Base-by-base conservation (phyloP, 306 rosid species). In the Herpetospermum pedunculosum region DNA sequence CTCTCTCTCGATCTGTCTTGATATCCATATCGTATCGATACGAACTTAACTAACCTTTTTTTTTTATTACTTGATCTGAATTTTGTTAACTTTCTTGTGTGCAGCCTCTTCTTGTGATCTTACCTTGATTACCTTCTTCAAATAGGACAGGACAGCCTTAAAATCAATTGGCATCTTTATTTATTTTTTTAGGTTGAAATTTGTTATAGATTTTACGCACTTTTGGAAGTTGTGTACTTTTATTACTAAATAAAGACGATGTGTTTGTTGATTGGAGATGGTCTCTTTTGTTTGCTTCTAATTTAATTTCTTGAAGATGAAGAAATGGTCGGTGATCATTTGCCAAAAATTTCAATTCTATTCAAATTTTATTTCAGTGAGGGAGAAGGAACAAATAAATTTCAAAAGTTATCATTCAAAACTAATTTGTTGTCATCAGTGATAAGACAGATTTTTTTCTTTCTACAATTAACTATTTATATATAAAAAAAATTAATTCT, bases 51-150 rank as follows among this genome's bases (percentile, higher is more conserved):
- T 21, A 0, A 0, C 10, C 3, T 25, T 16, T 14, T 47, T 12
- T 4, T 35, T 18, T 49, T 49, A 18, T 41, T 41, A 21, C 19
- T 14, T 71, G 4, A 28, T 74, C 77, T 74, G 16, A 73, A 74
- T 25, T 35, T 4, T 25, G 9, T 1, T 14, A 25, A 6, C 25
- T 18, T 49, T 63, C 16, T 47, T n/a, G 2, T 32, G 63, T 49
- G 78, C 78, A 76, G 78, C 78, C 78, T 47, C 78, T 76, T 43
- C 44, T 76, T 63, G 78, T 63, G 73, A 76, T 76, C 26, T 73
- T 40, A n/a, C 78, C 78, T 46, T 76, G 73, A 76, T 29, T 32
- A 19, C 15, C 50, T 34, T 12, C 16, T n/a, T n/a, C n/a, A n/a
- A n/a, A n/a, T n/a, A 30, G 2, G 40, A 69, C 53, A 69, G 72